Evolutionary conservation across 305 asterid species (phyloP).

Genomic region (Fraxinus albicans): DNA sequence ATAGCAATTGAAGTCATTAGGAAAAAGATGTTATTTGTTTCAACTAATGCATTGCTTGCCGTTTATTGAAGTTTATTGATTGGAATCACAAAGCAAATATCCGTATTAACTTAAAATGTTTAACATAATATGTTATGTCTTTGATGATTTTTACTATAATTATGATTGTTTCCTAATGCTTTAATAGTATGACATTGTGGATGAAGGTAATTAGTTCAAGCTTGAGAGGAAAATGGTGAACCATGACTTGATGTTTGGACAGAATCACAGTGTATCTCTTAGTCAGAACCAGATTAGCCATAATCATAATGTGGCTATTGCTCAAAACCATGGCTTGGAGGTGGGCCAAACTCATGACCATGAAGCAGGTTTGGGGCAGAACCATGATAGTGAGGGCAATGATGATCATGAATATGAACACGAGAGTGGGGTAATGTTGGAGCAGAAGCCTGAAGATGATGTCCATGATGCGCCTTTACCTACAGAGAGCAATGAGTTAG

Average conservation of each 20-base stretch:
- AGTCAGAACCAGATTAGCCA: conserved; percentile 61
- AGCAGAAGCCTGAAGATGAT: conserved; percentile 60
- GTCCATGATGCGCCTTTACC: conserved; percentile 48
- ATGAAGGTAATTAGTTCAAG: conserved; percentile 24
- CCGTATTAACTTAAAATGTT: background rate
- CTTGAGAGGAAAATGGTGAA: conserved; percentile 42
- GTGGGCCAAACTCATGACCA: conserved; percentile 51
- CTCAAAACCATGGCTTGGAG: conserved; percentile 52
- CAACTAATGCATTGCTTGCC: background rate
- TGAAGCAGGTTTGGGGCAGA: conserved; percentile 46
- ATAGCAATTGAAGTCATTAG: background rate
- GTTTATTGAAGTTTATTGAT: conserved; percentile 13
- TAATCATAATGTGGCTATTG: conserved; percentile 45
- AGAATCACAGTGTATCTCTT: conserved; percentile 40
- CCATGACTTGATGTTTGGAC: conserved; percentile 58
- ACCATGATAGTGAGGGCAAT: conserved; percentile 37
- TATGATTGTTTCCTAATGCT: background rate
- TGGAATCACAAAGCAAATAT: background rate
- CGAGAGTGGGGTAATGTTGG: conserved; percentile 49
- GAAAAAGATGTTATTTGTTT: background rate
- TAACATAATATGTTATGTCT: background rate
- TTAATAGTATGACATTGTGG: conserved; percentile 6
- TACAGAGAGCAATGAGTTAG: conserved; percentile 49
- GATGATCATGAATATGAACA: conserved; percentile 47
- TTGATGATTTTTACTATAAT: background rate